These are phyloP conservation scores for Raphanus sativus DNA, from an alignment of 345 rosid species.

Conservation along the genomic window DNA sequence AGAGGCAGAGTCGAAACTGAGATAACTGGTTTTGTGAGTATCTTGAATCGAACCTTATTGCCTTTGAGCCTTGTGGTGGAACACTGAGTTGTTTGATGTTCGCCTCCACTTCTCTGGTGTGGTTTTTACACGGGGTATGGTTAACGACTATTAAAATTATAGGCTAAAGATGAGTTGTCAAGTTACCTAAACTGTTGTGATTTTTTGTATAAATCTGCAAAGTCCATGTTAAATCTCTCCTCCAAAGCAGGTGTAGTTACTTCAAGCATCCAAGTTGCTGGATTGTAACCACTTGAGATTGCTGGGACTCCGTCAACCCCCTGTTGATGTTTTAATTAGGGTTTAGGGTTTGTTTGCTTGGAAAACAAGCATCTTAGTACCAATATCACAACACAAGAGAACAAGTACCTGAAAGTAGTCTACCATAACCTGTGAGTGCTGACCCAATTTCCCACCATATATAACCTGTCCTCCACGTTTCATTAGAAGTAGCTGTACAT, in stretches of 20 bases:
- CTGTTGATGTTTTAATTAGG: slow-evolving; percentile 36
- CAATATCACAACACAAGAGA: background rate
- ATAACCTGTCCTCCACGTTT: slow-evolving; percentile 91
- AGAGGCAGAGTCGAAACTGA: slow-evolving; percentile 68
- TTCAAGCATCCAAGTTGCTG: slow-evolving; percentile 99
- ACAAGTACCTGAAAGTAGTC: slow-evolving; percentile 73
- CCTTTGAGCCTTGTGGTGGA: slow-evolving; percentile 66
- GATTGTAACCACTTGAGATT: slow-evolving; percentile 68
- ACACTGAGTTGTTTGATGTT: slow-evolving; percentile 50
- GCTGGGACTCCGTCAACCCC: slow-evolving; percentile 60
- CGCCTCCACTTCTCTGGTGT: slow-evolving; percentile 64
- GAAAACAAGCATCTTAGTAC: background rate
- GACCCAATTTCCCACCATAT: slow-evolving; percentile 84
- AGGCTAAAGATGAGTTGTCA: background rate
- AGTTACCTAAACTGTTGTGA: slow-evolving; percentile 65
- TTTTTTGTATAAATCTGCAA: slow-evolving; percentile 60
- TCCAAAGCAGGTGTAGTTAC: slow-evolving; percentile 69
- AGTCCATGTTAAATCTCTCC: slow-evolving; percentile 59
- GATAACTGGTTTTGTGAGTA: slow-evolving; percentile 51
- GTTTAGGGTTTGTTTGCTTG: slow-evolving; percentile 12
- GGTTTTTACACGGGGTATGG: slow-evolving; percentile 33
- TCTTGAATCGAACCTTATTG: slow-evolving; percentile 55
- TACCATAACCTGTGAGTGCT: slow-evolving; percentile 57
- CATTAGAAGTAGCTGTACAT: slow-evolving; percentile 83
- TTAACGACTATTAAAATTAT: background rate